Evolutionary conservation across 495 filamentous ascomycete species (phyloP).

Genomic region (Glarea lozoyensis): DNA sequence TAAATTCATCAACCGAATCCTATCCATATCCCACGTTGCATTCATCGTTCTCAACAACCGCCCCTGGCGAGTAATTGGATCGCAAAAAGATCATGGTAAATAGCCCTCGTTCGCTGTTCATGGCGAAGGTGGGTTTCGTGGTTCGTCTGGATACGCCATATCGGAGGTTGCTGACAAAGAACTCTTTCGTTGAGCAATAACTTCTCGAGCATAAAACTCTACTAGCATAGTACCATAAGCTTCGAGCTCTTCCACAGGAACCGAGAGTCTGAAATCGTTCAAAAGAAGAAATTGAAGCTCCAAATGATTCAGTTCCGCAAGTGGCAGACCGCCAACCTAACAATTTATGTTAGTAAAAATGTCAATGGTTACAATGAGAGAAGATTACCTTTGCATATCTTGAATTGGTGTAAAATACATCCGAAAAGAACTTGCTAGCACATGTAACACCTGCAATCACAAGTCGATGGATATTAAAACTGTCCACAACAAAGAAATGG

Average conservation of each 20-base stretch:
- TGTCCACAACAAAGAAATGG: slow-evolving; percentile 95
- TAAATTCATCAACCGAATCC: too few relatives aligned
- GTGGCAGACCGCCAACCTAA: slow-evolving; percentile 94
- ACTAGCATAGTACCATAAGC: slow-evolving; percentile 98
- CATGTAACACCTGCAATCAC: slow-evolving; percentile 98
- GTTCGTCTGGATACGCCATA: slow-evolving; percentile 19
- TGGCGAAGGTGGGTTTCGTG: slow-evolving; percentile 3
- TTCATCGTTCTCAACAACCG: too few relatives aligned
- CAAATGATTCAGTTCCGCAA: slow-evolving; percentile 93
- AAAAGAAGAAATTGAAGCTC: slow-evolving; percentile 94
- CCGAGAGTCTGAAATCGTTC: slow-evolving; percentile 93
- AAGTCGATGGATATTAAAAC: slow-evolving; percentile 96
- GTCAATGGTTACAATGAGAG: neutral
- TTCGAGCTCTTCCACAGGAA: slow-evolving; percentile 92
- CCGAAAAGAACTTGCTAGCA: slow-evolving; percentile 99
- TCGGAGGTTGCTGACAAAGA: slow-evolving; percentile 5
- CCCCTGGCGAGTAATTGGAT: too few relatives aligned
- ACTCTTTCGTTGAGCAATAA: slow-evolving; percentile 50
- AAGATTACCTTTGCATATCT: slow-evolving; percentile 89
- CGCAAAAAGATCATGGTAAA: too few relatives aligned
- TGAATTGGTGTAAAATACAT: slow-evolving; percentile 99
- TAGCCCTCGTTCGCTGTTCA: neutral
- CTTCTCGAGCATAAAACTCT: slow-evolving; percentile 92
- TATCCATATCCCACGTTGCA: too few relatives aligned
- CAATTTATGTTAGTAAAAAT: neutral